These are phyloP conservation scores for Spiromastix sp. DNA, from an alignment of 2,329 filamentous ascomycete genomes.

Conservation along the genomic window DNA sequence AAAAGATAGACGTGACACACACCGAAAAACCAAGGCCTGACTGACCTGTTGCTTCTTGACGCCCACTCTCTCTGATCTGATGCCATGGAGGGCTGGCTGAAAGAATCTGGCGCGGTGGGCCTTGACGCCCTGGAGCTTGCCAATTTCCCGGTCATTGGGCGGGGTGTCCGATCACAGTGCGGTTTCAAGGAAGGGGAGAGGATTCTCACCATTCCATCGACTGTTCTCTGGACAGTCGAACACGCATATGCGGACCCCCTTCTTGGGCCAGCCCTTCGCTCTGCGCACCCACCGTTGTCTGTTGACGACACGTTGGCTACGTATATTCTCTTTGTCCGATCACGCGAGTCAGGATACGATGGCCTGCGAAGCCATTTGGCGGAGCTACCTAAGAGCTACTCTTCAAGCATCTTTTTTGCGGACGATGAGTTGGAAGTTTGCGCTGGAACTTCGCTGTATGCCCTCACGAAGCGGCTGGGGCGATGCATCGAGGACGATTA, in stretches of 20 bases:
- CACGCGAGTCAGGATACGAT: constrained; percentile 24
- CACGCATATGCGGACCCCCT: constrained; percentile 22
- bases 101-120: constrained; percentile 19
- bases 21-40: constrained; percentile 3
- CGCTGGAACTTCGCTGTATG: constrained; percentile 23
- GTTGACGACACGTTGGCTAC: constrained; percentile 24
- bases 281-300: constrained; percentile 21
- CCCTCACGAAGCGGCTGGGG: constrained; percentile 22
- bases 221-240: constrained; percentile 23
- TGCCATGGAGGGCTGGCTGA: constrained; percentile 27
- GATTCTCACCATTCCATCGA: constrained; percentile 24
- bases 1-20: too few species aligned
- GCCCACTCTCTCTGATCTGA: constrained; percentile 11
- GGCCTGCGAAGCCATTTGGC: constrained; percentile 20
- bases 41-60: constrained; percentile 6
- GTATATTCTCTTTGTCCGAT: constrained; percentile 26
- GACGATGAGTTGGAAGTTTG: constrained; percentile 25
- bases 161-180: constrained; percentile 20
- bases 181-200: constrained; percentile 24
- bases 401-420: constrained; percentile 26
- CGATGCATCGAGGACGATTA: constrained; percentile 22
- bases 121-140: constrained; percentile 22
- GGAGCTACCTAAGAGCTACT: constrained; percentile 22
- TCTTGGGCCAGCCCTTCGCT: constrained; percentile 22
- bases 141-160: constrained; percentile 23